Evolutionary conservation across 1,139 yeast species (phyloP).

Genomic region (Taiozyma sp.): DNA sequence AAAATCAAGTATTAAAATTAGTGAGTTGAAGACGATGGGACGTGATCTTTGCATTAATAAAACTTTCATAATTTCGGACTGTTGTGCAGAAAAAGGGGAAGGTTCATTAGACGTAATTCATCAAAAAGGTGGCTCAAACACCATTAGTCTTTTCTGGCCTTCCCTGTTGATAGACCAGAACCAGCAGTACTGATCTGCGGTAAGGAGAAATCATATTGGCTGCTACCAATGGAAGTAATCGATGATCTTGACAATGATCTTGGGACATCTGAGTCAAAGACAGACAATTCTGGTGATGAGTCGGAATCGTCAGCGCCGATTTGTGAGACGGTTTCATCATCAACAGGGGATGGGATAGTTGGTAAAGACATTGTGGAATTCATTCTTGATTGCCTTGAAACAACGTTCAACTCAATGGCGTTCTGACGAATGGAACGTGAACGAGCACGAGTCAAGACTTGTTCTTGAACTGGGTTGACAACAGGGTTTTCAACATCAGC

Average conservation of each 20-base stretch:
- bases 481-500: slow-evolving; percentile 14
- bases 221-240: slow-evolving; percentile 20
- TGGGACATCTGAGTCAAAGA: slow-evolving; percentile 21
- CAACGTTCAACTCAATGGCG: slow-evolving; percentile 18
- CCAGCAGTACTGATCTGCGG: background rate
- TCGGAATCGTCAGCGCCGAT: slow-evolving; percentile 15
- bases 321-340: background rate
- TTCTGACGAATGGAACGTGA: slow-evolving; percentile 15
- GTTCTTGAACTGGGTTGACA: slow-evolving; percentile 1
- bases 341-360: slow-evolving; percentile 1
- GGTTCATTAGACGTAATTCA: background rate
- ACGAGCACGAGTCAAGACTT: slow-evolving; percentile 12
- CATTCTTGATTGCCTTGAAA: slow-evolving; percentile 13
- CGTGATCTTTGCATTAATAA: background rate
- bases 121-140: no score
- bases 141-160: background rate
- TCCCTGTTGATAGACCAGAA: background rate
- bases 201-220: slow-evolving; percentile 19
- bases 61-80: background rate
- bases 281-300: slow-evolving; percentile 20
- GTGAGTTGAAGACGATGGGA: background rate
- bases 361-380: slow-evolving; percentile 3
- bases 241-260: slow-evolving; percentile 24
- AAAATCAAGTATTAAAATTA: background rate
- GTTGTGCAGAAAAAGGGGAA: background rate